These are phyloP conservation scores for apple (Malus domestica) DNA, from an alignment of 306 rosid species.

Conservation along the genomic window DNA sequence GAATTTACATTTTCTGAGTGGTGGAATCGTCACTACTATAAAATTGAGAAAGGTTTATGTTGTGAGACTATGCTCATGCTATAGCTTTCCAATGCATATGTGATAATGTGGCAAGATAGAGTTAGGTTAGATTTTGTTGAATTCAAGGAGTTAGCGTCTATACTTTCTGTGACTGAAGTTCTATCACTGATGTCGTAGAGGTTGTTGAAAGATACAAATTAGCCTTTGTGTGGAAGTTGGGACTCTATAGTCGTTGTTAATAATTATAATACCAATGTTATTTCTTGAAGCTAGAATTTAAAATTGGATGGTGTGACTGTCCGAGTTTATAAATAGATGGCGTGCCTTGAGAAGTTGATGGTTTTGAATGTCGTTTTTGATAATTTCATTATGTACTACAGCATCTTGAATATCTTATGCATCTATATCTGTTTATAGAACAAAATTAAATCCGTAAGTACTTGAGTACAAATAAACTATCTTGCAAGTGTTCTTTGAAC, in stretches of 20 bases:
- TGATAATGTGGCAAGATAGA: not conserved
- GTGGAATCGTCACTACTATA: not conserved
- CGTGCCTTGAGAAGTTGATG: not conserved
- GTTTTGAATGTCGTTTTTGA: not conserved
- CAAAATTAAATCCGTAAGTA: not conserved
- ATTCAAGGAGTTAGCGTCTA: too few relatives aligned
- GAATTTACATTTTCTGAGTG: not conserved
- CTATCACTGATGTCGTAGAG: not conserved
- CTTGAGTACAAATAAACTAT: not conserved
- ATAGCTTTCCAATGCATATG: not conserved
- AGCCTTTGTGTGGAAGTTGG: not conserved
- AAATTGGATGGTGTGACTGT: not conserved
- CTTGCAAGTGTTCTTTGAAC: not conserved
- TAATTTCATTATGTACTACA: not conserved
- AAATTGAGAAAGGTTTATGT: not conserved
- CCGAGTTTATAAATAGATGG: not conserved
- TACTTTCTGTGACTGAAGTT: too few relatives aligned
- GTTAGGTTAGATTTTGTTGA: not conserved
- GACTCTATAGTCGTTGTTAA: not conserved
- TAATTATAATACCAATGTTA: not conserved
- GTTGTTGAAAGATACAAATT: not conserved
- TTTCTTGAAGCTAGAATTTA: not conserved
- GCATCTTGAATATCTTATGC: not conserved
- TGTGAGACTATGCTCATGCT: not conserved
- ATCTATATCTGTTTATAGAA: not conserved